A percentile compares a stretch with the other conserved stretches of the same genome.
Conservation (phyloP, 1,139 yeast genomes). For the Candida tetrigidarum region DNA sequence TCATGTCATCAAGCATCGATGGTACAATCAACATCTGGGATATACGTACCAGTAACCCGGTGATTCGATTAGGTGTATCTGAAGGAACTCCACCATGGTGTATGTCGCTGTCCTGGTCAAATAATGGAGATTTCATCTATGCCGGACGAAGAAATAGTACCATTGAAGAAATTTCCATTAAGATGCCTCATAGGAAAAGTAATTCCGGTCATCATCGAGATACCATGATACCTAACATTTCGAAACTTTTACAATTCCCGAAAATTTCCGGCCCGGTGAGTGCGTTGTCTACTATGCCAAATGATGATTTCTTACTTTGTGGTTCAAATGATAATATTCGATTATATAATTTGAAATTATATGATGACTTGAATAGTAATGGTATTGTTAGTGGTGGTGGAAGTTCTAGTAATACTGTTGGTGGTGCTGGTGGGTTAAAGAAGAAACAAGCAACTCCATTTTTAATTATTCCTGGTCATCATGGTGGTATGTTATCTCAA, state of each 20-base stretch:
- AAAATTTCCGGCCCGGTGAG: slow-evolving; percentile 92
- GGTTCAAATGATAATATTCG: slow-evolving; percentile 92
- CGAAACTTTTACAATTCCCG: slow-evolving; percentile 74
- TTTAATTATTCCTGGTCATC: slow-evolving; percentile 66
- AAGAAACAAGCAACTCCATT: slow-evolving; percentile 56
- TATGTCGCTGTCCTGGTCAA: slow-evolving; percentile 90
- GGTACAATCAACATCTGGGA: slow-evolving; percentile 91
- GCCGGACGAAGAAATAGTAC: slow-evolving; percentile 90
- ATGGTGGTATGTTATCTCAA: slow-evolving; percentile 59
- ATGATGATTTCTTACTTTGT: slow-evolving; percentile 75
- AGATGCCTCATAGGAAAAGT: slow-evolving; percentile 51
- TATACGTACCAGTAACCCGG: slow-evolving; percentile 54
- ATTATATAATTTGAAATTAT: slow-evolving; percentile 71
- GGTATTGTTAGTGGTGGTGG: too few relatives aligned
- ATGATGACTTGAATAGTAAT: slow-evolving; percentile 37
- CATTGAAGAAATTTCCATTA: slow-evolving; percentile 83
- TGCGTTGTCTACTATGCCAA: slow-evolving; percentile 80
- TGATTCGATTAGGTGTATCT: slow-evolving; percentile 59
- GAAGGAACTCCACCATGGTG: slow-evolving; percentile 92
- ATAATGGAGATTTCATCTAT: slow-evolving; percentile 75
- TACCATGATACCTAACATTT: slow-evolving; percentile 48
- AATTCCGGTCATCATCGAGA: slow-evolving; percentile 22
- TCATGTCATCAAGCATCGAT: slow-evolving; percentile 82
- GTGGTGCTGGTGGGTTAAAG: too few relatives aligned
- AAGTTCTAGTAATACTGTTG: background rate